phyloP scores from a whole-genome alignment of 208 protist genomes.

The Leishmania gerbilli region DNA sequence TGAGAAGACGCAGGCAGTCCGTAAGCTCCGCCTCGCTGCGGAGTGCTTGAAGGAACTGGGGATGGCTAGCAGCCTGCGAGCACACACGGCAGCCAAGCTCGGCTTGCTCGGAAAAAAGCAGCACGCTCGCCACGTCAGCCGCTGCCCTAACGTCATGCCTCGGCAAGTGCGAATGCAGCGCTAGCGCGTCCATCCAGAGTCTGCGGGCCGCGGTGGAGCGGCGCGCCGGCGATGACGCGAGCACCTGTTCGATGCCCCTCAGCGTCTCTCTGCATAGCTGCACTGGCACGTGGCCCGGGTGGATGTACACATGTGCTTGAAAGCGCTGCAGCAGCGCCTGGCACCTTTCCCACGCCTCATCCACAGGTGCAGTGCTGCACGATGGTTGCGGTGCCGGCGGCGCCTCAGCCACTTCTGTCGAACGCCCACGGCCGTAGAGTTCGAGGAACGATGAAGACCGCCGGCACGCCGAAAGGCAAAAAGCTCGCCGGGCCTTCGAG shows the following conservation, averaged over 20 bases:
- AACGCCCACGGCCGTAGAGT: slow-evolving; percentile 25
- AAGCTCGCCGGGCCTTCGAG: not conserved
- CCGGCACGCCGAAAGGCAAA: slow-evolving; percentile 8
- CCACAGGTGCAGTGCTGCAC: not conserved
- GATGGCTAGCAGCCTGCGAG: not conserved
- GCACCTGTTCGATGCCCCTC: slow-evolving; percentile 9
- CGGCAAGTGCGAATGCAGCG: slow-evolving; percentile 13
- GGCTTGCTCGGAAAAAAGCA: slow-evolving; percentile 13
- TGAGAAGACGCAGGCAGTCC: slow-evolving; percentile 18
- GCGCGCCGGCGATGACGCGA: slow-evolving; percentile 21
- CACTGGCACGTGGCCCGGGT: slow-evolving; percentile 15
- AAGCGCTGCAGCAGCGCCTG: slow-evolving; percentile 17
- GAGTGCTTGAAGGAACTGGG: not conserved
- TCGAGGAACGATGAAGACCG: slow-evolving; percentile 26
- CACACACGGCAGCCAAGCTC: slow-evolving; percentile 3
- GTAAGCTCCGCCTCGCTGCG: not conserved
- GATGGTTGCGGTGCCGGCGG: not conserved
- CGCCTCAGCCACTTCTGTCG: not conserved
- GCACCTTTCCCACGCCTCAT: slow-evolving; percentile 13
- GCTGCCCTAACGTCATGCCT: slow-evolving; percentile 6
- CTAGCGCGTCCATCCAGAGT: slow-evolving; percentile 29
- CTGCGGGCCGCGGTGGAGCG: slow-evolving; percentile 9
- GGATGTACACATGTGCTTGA: slow-evolving; percentile 28
- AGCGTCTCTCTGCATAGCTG: slow-evolving; percentile 22
- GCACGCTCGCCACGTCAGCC: slow-evolving; percentile 3